Evolutionary conservation across 805 yeast species (phyloP).

Genomic region (Blastobotrys mokoenaii): DNA sequence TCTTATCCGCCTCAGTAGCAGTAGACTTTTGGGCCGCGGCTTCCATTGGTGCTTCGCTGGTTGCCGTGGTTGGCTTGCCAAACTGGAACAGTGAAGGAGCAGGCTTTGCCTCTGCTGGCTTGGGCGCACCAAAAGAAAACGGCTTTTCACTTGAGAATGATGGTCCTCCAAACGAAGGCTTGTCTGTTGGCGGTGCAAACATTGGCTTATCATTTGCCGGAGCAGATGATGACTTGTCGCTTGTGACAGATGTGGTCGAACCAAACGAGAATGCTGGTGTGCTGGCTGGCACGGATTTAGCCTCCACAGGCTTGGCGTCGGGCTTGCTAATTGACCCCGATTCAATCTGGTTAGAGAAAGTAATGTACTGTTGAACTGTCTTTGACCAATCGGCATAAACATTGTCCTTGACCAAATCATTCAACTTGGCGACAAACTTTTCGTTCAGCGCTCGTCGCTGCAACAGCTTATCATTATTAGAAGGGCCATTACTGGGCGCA

Average conservation of each 20-base stretch:
- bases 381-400: conserved; percentile 40
- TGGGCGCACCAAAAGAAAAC: not conserved
- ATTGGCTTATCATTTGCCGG: not conserved
- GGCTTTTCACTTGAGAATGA: conserved; percentile 1
- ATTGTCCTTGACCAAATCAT: conserved; percentile 5
- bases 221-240: not conserved
- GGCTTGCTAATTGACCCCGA: conserved; percentile 10
- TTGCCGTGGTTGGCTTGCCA: not conserved
- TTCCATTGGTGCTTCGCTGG: not conserved
- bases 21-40: not conserved
- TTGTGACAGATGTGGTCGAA: not conserved
- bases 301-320: conserved; percentile 1
- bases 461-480: not conserved
- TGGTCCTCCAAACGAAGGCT: not conserved
- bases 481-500: not conserved
- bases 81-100: not conserved
- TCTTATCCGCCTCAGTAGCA: not conserved
- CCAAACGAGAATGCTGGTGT: not conserved
- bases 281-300: too few relatives aligned
- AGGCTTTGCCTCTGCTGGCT: not conserved
- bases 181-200: too few relatives aligned
- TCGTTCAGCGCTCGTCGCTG: conserved; percentile 51
- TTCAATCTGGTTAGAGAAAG: conserved; percentile 39
- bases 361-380: conserved; percentile 49
- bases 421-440: conserved; percentile 44